Evolutionary conservation across 2,329 filamentous ascomycete species (phyloP), one percentile per base, ranked within the genome.

Genomic region (Pseudohalonectria lignicola): DNA sequence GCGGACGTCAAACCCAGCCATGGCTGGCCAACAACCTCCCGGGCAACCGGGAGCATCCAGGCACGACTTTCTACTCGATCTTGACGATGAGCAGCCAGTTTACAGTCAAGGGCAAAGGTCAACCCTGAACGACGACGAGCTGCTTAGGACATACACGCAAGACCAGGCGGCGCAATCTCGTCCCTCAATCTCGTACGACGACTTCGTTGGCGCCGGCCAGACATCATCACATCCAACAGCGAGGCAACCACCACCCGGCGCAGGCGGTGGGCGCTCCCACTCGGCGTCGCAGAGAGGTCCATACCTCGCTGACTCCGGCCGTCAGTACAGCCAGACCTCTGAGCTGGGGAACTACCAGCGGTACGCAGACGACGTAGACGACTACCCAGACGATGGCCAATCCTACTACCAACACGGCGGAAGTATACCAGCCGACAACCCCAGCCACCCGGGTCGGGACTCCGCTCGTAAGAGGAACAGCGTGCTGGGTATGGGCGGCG

Each of bases 141-240:
- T 94, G 34, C 65, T 90, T 12, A 26, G 23, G 23, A 26, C 76
- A 47, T 88, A 86, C 62, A 74, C 82, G 52, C 77, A 82, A 53
- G 71, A 84, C 52, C 76, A 45, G 64, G n/a, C n/a, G n/a, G n/a
- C 71, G 34, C 73, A 74, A 44, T 63, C 77, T 41, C 82, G 90
- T 48, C 85, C 87, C 37, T 95, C 88, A 19, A 79, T 90, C 37
- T 94, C 87, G 41, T 95, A 95, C 62, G 90, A 95, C 68, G 83
- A 92, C 52, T 96, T 95, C 57, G 81, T 96, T 45, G 90, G 90
- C 46, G 78, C 69, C 36, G 65, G 66, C 45, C 47, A 29, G 44
- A 44, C 30, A 42, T 41, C 37, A 39, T 41, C 42, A 4, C 42
- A 35, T 30, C 29, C 44, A 20, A 34, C 39, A 16, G 39, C 28